A percentile compares a stretch with the other conserved stretches of the same genome.
Evolutionary conservation across 2,329 filamentous ascomycete species (phyloP).

Genomic region (Periconia digitata): DNA sequence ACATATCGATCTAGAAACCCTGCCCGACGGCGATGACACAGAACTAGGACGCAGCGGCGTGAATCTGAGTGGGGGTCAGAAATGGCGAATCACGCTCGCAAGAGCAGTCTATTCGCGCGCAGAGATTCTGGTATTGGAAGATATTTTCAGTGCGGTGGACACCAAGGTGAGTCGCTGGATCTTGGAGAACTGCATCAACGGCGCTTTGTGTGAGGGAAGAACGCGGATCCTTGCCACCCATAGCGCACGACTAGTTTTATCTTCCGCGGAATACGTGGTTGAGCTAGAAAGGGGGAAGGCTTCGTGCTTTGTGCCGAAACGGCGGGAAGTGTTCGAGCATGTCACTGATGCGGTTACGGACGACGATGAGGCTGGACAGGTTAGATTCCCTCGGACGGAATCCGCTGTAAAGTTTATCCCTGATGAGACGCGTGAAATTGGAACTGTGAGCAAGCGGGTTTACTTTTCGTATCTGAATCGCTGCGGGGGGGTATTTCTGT

Average conservation of each 20-base stretch:
- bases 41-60: neutral
- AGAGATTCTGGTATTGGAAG: conserved; percentile 48
- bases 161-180: neutral
- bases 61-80: neutral
- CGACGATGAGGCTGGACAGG: too few relatives aligned
- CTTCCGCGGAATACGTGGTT: neutral
- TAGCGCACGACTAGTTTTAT: neutral
- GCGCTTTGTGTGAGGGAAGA: neutral
- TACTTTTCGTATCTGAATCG: too few relatives aligned
- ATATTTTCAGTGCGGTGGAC: conserved; percentile 27
- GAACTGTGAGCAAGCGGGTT: too few relatives aligned
- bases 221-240: neutral
- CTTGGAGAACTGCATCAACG: neutral
- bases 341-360: too few relatives aligned
- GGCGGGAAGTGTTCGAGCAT: too few relatives aligned
- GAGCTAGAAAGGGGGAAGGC: neutral
- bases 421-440: too few relatives aligned
- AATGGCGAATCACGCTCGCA: conserved; percentile 31
- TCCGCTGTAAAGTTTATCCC: too few relatives aligned
- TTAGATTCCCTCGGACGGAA: too few relatives aligned
- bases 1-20: neutral
- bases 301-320: neutral
- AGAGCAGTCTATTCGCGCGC: conserved; percentile 51
- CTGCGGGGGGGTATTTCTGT: too few relatives aligned
- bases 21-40: neutral